These are phyloP conservation scores for Clonostachys byssicola DNA, from an alignment of 2,329 filamentous ascomycete species.

Conservation along the genomic window DNA sequence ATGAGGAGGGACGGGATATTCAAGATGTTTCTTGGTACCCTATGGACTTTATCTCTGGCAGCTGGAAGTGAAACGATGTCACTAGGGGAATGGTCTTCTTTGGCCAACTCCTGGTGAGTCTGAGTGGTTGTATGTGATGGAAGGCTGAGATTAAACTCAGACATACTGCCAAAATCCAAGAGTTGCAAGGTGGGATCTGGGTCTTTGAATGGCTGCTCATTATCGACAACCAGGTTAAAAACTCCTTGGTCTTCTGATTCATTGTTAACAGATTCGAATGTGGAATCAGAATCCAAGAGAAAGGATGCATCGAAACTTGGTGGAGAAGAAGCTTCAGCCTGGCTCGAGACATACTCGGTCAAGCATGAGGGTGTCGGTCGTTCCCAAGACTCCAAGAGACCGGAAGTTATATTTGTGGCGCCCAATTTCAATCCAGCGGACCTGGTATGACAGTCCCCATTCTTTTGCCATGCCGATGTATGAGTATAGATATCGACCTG, in stretches of 20 bases:
- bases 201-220: too few species aligned
- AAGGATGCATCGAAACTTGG: too few species aligned
- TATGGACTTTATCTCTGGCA: not conserved
- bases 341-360: not conserved
- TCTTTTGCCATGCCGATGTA: conserved; percentile 2
- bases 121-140: not conserved
- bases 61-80: not conserved
- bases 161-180: not conserved
- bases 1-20: conserved; percentile 23
- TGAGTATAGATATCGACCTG: conserved; percentile 9
- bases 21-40: conserved; percentile 9
- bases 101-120: not conserved
- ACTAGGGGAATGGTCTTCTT: not conserved
- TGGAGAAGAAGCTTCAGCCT: not conserved
- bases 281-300: too few species aligned
- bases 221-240: too few species aligned
- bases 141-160: not conserved
- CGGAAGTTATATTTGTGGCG: too few species aligned
- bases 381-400: too few species aligned
- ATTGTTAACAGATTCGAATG: too few species aligned
- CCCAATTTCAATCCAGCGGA: not conserved
- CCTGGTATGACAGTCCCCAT: conserved; percentile 1
- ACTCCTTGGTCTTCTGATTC: too few species aligned
- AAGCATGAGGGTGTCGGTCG: not conserved
- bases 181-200: not conserved